These are phyloP conservation scores for Citrus hindsii DNA, from an alignment of 345 rosid species.

Conservation along the genomic window DNA sequence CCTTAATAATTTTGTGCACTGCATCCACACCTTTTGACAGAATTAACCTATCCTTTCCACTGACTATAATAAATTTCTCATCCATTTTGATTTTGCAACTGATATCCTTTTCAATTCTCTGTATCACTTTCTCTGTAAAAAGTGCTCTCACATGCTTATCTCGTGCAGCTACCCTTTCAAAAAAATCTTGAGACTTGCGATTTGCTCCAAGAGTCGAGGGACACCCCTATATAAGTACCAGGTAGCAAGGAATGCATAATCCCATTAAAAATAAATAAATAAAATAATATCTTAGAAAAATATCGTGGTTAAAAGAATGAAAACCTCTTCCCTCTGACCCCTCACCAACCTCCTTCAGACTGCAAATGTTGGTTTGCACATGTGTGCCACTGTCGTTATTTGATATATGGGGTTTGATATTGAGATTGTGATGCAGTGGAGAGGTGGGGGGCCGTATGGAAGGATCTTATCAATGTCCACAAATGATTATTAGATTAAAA, in stretches of 20 bases:
- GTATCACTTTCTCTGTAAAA: constrained; percentile 77
- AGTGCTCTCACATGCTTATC: constrained; percentile 69
- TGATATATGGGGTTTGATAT: background rate
- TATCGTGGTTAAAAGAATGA: background rate
- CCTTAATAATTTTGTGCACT: constrained; percentile 76
- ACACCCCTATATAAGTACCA: constrained; percentile 63
- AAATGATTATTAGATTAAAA: background rate
- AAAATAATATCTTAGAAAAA: background rate
- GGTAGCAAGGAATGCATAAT: background rate
- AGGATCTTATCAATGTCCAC: too few species aligned
- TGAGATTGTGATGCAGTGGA: background rate
- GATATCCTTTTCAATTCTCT: constrained; percentile 71
- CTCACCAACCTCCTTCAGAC: background rate
- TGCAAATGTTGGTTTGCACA: background rate
- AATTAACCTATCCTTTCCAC: constrained; percentile 90
- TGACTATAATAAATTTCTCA: constrained; percentile 88
- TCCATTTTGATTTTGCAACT: constrained; percentile 94
- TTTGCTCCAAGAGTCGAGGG: constrained; percentile 97
- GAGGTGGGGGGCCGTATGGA: background rate
- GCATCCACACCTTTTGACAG: constrained; percentile 96
- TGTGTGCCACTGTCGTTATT: background rate
- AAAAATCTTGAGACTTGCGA: constrained; percentile 86
- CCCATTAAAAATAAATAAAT: background rate
- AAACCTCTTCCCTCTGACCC: background rate
- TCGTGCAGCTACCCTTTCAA: constrained; percentile 93